These are phyloP conservation scores for Colletotrichum viniferum DNA, from an alignment of 2,329 filamentous ascomycete species.

Conservation along the genomic window DNA sequence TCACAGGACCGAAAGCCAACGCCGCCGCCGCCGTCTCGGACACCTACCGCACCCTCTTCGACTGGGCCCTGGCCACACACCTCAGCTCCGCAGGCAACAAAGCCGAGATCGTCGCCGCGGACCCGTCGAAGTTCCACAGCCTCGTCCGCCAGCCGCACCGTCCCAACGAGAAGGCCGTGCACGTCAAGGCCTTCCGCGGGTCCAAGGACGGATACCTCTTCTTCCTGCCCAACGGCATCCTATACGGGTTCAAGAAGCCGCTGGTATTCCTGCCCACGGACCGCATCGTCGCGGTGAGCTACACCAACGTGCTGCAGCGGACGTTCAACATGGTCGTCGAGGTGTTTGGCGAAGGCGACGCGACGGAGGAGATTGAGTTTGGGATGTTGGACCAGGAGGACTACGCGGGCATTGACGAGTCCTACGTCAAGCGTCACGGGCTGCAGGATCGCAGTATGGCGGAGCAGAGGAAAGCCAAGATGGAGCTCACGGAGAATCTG, in stretches of 20 bases:
- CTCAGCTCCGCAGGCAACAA: slow-evolving; percentile 54
- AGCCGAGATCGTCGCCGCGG: slow-evolving; percentile 54
- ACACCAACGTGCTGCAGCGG: slow-evolving; percentile 69
- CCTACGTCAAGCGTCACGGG: slow-evolving; percentile 64
- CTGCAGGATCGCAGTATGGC: slow-evolving; percentile 73
- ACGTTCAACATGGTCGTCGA: slow-evolving; percentile 73
- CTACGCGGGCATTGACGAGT: slow-evolving; percentile 65
- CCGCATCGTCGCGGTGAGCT: slow-evolving; percentile 66
- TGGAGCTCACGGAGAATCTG: slow-evolving; percentile 63
- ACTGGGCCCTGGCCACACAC: slow-evolving; percentile 62
- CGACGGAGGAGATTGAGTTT: slow-evolving; percentile 68
- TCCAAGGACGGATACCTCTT: slow-evolving; percentile 73
- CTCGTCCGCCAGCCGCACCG: slow-evolving; percentile 61
- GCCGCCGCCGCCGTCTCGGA: slow-evolving; percentile 61
- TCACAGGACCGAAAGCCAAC: slow-evolving; percentile 54
- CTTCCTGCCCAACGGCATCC: slow-evolving; percentile 68
- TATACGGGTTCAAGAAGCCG: slow-evolving; percentile 76
- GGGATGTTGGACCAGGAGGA: slow-evolving; percentile 74
- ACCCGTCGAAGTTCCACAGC: slow-evolving; percentile 63
- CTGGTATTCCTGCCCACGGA: slow-evolving; percentile 67
- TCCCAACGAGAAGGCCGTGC: slow-evolving; percentile 66
- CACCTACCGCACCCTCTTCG: slow-evolving; percentile 61
- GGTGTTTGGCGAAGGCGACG: slow-evolving; percentile 54
- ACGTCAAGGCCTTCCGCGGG: slow-evolving; percentile 69
- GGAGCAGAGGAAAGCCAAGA: slow-evolving; percentile 69